Evolutionary conservation across 441 rosid species (phyloP).

Genomic region (Mallotus repandus): DNA sequence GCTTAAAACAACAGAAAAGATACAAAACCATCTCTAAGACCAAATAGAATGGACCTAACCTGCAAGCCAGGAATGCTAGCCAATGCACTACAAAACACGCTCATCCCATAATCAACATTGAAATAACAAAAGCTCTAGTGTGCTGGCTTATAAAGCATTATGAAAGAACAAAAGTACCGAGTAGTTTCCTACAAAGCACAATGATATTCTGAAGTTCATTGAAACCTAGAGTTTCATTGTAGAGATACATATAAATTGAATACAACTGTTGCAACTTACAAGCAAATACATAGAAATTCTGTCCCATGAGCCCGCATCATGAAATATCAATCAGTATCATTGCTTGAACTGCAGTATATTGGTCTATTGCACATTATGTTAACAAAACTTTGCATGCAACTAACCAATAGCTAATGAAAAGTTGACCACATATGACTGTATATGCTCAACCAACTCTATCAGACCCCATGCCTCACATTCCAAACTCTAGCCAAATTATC

Average conservation of each 20-base stretch:
- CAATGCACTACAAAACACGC: neutral
- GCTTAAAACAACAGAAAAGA: neutral
- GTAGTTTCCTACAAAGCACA: neutral
- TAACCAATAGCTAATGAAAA: too few relatives aligned
- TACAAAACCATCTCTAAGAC: neutral
- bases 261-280: neutral
- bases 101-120: neutral
- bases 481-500: too few relatives aligned
- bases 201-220: neutral
- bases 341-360: neutral
- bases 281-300: too few relatives aligned
- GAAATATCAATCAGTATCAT: neutral
- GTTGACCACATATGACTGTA: neutral
- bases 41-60: neutral
- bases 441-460: too few relatives aligned
- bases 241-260: neutral
- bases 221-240: neutral
- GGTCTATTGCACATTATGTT: neutral
- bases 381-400: neutral
- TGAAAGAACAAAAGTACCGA: neutral
- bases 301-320: too few relatives aligned
- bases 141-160: neutral
- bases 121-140: neutral
- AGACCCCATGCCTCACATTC: too few relatives aligned
- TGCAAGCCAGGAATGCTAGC: neutral